Conservation (phyloP, 345 rosid species). For the Kernera saxatilis region DNA sequence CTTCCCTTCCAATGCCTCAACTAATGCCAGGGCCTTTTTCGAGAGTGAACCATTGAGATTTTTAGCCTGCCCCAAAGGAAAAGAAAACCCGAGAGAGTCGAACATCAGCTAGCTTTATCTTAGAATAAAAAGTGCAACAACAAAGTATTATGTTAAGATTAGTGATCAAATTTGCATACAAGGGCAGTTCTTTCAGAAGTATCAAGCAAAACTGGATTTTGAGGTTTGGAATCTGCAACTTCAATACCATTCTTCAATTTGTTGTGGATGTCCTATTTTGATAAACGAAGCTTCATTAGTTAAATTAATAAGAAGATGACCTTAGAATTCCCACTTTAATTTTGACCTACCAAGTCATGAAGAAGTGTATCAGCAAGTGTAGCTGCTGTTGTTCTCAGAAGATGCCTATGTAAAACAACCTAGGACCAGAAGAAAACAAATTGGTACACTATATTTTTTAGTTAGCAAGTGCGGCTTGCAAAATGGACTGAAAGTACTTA, state of each 20-base stretch:
- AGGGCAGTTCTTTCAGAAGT: constrained; percentile 60
- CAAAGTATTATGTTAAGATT: neutral
- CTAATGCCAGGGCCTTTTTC: constrained; percentile 62
- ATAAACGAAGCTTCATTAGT: constrained; percentile 6
- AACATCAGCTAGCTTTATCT: neutral
- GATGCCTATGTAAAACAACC: constrained; percentile 86
- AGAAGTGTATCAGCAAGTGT: constrained; percentile 62
- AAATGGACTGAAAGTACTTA: constrained; percentile 40
- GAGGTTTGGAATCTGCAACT: constrained; percentile 54
- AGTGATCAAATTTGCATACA: constrained; percentile 41
- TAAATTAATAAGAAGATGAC: neutral
- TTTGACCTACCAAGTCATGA: constrained; percentile 56
- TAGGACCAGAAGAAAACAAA: constrained; percentile 29
- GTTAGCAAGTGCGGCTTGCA: neutral
- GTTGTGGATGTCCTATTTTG: constrained; percentile 58
- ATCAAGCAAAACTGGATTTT: constrained; percentile 44
- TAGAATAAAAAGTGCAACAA: neutral
- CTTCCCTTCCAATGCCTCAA: constrained; percentile 90
- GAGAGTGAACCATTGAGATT: constrained; percentile 62
- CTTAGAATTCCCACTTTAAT: neutral
- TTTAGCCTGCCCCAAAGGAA: constrained; percentile 58
- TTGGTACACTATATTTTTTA: neutral
- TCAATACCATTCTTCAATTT: constrained; percentile 75
- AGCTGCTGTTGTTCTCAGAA: constrained; percentile 77
- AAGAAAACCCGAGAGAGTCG: neutral